Evolutionary conservation across 768 basidiomycete species (phyloP).

Genomic region (Hericium rajendrae): DNA sequence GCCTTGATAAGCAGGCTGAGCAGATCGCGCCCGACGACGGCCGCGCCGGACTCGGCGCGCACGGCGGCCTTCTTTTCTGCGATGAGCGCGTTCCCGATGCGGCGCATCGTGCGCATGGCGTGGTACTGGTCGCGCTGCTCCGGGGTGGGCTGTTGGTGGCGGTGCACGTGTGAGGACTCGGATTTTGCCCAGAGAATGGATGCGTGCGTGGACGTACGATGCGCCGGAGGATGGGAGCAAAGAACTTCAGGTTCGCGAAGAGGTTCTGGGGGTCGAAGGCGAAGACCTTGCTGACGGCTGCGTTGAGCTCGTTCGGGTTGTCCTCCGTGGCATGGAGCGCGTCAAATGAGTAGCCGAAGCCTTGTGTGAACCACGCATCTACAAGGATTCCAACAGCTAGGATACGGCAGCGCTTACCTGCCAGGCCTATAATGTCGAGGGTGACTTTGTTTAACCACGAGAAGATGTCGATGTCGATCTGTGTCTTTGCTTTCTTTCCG

Average conservation of each 20-base stretch:
- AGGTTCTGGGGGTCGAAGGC: background rate
- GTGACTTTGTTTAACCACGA: background rate
- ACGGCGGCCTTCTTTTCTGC: background rate
- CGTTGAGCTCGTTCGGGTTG: background rate
- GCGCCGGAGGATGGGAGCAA: background rate
- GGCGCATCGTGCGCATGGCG: background rate
- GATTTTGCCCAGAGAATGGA: background rate
- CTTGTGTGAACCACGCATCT: background rate
- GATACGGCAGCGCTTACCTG: background rate
- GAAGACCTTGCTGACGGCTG: background rate
- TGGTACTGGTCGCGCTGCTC: slow-evolving; percentile 6
- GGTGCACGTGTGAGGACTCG: too few relatives aligned
- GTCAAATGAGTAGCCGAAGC: background rate
- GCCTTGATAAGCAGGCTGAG: slow-evolving; percentile 26
- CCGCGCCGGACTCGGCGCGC: background rate
- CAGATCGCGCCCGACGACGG: slow-evolving; percentile 6
- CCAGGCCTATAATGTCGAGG: background rate
- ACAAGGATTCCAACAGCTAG: background rate
- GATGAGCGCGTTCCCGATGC: background rate
- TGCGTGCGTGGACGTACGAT: background rate
- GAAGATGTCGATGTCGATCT: background rate
- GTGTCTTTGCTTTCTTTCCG: background rate
- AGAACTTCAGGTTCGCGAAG: background rate
- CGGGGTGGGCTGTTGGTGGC: slow-evolving; percentile 12
- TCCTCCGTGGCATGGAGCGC: background rate